Evolutionary conservation across 2,329 filamentous ascomycete genomes (phyloP), one percentile per base, ranked within the genome.

Genomic region (Ustilaginoidea virens): DNA sequence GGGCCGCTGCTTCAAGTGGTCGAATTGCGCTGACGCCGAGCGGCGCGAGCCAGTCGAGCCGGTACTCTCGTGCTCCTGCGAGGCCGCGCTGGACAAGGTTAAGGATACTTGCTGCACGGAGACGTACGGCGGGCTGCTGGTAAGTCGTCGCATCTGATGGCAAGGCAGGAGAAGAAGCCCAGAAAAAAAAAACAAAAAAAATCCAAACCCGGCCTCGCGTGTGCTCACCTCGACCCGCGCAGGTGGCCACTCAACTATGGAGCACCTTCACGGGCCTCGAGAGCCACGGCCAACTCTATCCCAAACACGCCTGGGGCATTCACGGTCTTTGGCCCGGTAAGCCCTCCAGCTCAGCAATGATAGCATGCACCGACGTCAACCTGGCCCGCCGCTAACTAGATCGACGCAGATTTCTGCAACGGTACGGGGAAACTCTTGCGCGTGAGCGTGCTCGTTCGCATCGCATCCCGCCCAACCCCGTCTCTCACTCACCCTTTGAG

Each of bases 201-300:
- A 8, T 9, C 7, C 7, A 12, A 14, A 14, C 11, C 4, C 14
- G 9, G 11, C 13, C 1, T 10, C 6, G 13, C 6, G 5, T n/a
- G 27, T 7, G 9, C 9, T 10, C 17, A 11, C 17, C 26, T 22
- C 5, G 8, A 12, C 5, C 11, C 12, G 12, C n/a, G 6, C 20
- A 58, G 39, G 54, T 78, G 3, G 55, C 55, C 32, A 78, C 73
- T 0, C 72, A 77, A 37, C 74, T 70, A 47, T 79, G 74, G 74
- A 55, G 62, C 39, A 70, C 67, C 0, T 71, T 72, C 43, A 77
- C 74, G 0, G 72, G 71, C 3, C 55, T 61, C 18, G 72, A 77
- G 44, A 44, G 48, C 9, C 30, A 63, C 32, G 68, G 68, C 7
- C 72, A 79, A 43, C 43, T 70, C 14, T 56, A 75, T 6, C 73